These are phyloP conservation scores for Begonia masoniana DNA, from an alignment of 306 rosid species.

Conservation along the genomic window DNA sequence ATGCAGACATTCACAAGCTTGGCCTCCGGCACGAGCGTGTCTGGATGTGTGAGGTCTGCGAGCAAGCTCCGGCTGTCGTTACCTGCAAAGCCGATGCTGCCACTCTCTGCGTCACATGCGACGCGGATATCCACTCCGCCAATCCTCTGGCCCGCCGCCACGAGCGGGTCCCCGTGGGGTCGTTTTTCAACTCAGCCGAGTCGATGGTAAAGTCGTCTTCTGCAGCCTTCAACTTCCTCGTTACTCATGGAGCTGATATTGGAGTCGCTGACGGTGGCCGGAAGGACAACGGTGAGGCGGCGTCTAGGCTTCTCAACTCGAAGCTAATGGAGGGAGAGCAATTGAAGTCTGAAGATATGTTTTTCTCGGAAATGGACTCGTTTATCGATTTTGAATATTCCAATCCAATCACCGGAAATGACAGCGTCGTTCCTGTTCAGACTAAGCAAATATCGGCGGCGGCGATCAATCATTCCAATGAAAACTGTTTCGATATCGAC, in stretches of 20 bases:
- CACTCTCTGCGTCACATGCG: slow-evolving; percentile 70
- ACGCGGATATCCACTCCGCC: slow-evolving; percentile 77
- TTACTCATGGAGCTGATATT: slow-evolving; percentile 12
- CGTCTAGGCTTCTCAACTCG: slow-evolving; percentile 32
- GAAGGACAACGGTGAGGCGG: slow-evolving; percentile 16
- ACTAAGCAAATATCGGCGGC: slow-evolving; percentile 22
- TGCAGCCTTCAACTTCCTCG: slow-evolving; percentile 17
- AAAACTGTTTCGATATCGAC: slow-evolving; percentile 56
- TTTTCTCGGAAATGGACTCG: slow-evolving; percentile 65
- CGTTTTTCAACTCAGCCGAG: slow-evolving; percentile 49
- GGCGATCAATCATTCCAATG: slow-evolving; percentile 22
- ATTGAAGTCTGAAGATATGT: slow-evolving; percentile 35
- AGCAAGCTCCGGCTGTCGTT: slow-evolving; percentile 80
- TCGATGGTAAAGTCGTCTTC: slow-evolving; percentile 36
- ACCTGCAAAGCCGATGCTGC: slow-evolving; percentile 97
- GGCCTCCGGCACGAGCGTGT: slow-evolving; percentile 68
- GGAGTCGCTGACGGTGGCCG: slow-evolving; percentile 7
- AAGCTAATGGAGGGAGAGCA: slow-evolving; percentile 44
- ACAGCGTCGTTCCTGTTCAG: slow-evolving; percentile 87
- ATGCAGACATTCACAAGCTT: slow-evolving; percentile 47
- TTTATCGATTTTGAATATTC: slow-evolving; percentile 60
- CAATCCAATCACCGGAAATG: slow-evolving; percentile 36
- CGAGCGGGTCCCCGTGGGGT: slow-evolving; percentile 75
- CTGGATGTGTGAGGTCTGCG: slow-evolving; percentile 90
- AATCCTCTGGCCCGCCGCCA: slow-evolving; percentile 90